These are phyloP conservation scores for Hypericum androsaemum DNA, from an alignment of 345 rosid genomes.

Conservation along the genomic window DNA sequence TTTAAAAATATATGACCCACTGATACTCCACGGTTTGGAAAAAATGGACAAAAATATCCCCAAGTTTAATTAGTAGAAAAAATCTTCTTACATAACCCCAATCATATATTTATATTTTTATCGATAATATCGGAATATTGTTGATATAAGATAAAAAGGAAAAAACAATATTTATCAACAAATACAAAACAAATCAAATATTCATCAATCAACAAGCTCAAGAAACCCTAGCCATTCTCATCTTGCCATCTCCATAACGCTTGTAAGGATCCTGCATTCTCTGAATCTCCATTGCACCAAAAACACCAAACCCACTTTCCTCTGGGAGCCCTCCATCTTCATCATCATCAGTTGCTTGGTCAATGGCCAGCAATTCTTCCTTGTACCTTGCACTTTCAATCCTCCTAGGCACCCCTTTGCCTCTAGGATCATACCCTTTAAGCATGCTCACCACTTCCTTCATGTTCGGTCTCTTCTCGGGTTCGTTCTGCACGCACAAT, in stretches of 20 bases:
- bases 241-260: slow-evolving; percentile 19
- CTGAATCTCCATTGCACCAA: slow-evolving; percentile 38
- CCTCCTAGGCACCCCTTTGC: slow-evolving; percentile 25
- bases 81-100: no score
- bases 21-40: no score
- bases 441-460: slow-evolving; percentile 59
- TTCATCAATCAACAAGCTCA: no score
- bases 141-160: no score
- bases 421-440: slow-evolving; percentile 42
- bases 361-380: slow-evolving; percentile 40
- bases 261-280: slow-evolving; percentile 30
- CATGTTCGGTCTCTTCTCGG: slow-evolving; percentile 67
- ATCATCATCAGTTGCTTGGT: slow-evolving; percentile 32
- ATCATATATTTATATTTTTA: no score
- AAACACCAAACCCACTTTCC: slow-evolving; percentile 41
- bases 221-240: neutral
- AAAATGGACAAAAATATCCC: no score
- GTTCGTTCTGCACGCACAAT: slow-evolving; percentile 57
- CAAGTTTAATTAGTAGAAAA: no score
- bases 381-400: slow-evolving; percentile 37
- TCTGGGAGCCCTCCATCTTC: slow-evolving; percentile 10
- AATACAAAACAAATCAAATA: no score
- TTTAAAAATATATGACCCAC: no score
- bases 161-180: no score
- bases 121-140: no score